These are phyloP conservation scores for Suillus plorans DNA, from an alignment of 768 basidiomycete genomes.

Conservation along the genomic window DNA sequence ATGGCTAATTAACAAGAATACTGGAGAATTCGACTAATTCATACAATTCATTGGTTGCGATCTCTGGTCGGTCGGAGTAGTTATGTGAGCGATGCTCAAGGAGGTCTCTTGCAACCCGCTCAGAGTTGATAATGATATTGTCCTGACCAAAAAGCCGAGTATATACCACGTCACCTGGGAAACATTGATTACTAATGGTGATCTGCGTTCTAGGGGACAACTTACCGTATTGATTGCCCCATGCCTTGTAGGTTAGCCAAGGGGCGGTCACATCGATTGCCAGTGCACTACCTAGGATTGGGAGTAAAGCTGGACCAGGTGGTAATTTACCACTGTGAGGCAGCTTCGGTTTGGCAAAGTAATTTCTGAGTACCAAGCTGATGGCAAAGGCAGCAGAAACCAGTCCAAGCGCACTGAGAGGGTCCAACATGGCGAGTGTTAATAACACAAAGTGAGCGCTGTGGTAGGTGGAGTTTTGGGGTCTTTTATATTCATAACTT, in stretches of 20 bases:
- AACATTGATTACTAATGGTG: not conserved
- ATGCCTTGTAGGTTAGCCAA: constrained; percentile 6
- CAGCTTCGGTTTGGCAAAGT: not conserved
- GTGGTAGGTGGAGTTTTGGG: not conserved
- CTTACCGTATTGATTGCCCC: not conserved
- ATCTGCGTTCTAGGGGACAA: not conserved
- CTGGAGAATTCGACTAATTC: not conserved
- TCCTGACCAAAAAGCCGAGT: constrained; percentile 8
- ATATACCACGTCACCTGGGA: constrained; percentile 8
- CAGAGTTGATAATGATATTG: constrained; percentile 15
- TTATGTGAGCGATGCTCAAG: constrained; percentile 13
- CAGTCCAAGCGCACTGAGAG: not conserved
- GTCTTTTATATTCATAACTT: not conserved
- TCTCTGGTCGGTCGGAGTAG: constrained; percentile 11
- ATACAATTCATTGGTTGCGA: constrained; percentile 9
- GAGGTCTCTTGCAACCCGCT: constrained; percentile 11
- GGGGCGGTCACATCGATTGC: not conserved
- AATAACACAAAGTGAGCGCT: not conserved
- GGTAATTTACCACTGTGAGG: not conserved
- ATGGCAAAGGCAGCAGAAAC: not conserved
- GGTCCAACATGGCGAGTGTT: not conserved
- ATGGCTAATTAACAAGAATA: not conserved
- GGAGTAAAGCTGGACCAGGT: not conserved
- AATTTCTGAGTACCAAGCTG: not conserved
- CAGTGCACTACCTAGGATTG: constrained; percentile 1